Percentiles rank a stretch among this genome's conserved stretches.
phyloP scores from a whole-genome alignment of 2,329 filamentous ascomycete species.

The Cercospora zeae-maydis region DNA sequence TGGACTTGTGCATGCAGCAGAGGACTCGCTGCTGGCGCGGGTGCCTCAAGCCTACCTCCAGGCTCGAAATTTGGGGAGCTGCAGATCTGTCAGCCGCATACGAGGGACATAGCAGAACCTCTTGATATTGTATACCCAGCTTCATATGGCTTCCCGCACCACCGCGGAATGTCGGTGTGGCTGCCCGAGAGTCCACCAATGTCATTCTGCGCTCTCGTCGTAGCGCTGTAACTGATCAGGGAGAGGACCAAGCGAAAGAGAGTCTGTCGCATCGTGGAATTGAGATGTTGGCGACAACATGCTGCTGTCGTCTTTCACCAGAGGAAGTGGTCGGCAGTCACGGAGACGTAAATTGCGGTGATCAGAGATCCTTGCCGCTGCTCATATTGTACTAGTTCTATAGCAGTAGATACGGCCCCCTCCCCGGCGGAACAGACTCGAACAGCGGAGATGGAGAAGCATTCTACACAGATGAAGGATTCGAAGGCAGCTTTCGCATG shows the following conservation, averaged over 20 bases:
- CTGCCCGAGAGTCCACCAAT: conserved; percentile 27
- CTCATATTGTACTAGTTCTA: background rate
- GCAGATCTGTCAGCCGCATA: background rate
- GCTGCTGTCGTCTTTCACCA: background rate
- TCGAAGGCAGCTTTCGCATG: too few relatives aligned
- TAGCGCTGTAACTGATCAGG: background rate
- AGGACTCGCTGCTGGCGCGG: conserved; percentile 36
- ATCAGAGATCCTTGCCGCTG: background rate
- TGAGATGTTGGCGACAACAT: background rate
- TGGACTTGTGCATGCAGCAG: conserved; percentile 46
- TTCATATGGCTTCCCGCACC: conserved; percentile 50
- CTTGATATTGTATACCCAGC: conserved; percentile 5
- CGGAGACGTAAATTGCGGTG: background rate
- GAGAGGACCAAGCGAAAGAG: too few relatives aligned
- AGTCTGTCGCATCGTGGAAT: background rate
- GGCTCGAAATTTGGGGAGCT: conserved; percentile 49
- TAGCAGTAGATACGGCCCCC: background rate
- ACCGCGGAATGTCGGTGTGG: conserved; percentile 43
- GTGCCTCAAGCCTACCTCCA: conserved; percentile 46
- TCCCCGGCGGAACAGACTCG: background rate
- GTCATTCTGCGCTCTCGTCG: background rate
- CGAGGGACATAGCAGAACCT: too few relatives aligned
- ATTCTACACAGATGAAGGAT: background rate
- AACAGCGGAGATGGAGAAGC: too few relatives aligned
- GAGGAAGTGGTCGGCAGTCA: background rate